Evolutionary conservation across 176 grass and related monocot genomes (phyloP), one percentile per base, ranked within the genome.

Genomic region (Chrysopogon serrulatus): DNA sequence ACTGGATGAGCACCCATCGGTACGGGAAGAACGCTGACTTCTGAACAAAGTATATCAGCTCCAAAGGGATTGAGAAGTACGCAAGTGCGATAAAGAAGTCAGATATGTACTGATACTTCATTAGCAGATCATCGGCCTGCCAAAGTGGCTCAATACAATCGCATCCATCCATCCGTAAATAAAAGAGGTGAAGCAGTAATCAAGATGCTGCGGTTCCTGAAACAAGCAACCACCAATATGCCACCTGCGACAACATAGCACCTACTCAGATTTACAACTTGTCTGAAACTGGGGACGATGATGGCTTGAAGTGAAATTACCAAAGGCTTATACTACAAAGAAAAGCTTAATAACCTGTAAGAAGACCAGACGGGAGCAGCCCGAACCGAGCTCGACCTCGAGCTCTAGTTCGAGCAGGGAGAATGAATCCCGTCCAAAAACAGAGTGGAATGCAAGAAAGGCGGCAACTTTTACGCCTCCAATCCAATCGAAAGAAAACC

Each of bases 81-180:
- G 95, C 92, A 68, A 94, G 65, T 13, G 92, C 95, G 31, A 92
- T 94, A 11, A 97, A 92, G 48, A 97, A 94, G 87, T 97, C 95
- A 19, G 92, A 94, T 89, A 91, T 94, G 65, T 94, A 94, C 87
- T 97, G 95, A 82, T 97, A 97, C 81, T 97, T 97, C n/a, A 92
- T 71, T 43, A 97, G 76, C 73, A 97, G 92, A 65, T 97, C 95
- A 84, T 97, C 95, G 1, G 86, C 86, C 65, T 87, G 87, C 94
- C 91, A 97, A 19, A 86, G 90, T 16, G 92, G 80, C 77, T 97
- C 92, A 32, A 97, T 92, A 78, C 95, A 97, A 71, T 97, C 95
- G 48, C 95, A 97, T 23, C 41, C 85, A 43, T 97, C 90, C 95
- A 97, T 97, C 15, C 74, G 21, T 11, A 71, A n/a, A n/a, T n/a